Conservation (phyloP, 2,329 filamentous ascomycete species). For the Gliomastix tumulicola region DNA sequence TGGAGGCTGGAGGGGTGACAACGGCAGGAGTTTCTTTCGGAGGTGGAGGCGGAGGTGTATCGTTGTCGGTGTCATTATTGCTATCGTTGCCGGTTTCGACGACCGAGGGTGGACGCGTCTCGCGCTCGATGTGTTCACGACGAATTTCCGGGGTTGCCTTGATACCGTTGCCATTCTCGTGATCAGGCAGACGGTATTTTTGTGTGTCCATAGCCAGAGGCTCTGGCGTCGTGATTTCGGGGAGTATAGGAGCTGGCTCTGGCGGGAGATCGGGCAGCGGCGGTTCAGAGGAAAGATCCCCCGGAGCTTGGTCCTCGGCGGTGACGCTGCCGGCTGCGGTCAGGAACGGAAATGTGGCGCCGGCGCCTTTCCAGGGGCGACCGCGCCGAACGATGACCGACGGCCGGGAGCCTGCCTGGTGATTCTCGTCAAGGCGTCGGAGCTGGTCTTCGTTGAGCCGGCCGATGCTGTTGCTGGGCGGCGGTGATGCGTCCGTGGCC, state of each 20-base stretch:
- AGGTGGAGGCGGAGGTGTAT: constrained; percentile 6
- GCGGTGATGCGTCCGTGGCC: constrained; percentile 8
- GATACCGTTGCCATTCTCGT: constrained; percentile 60
- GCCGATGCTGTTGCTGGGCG: constrained; percentile 45
- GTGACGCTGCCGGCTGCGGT: neutral
- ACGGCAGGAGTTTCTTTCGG: constrained; percentile 8
- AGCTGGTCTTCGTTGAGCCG: constrained; percentile 66
- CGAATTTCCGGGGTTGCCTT: constrained; percentile 53
- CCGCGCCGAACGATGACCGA: constrained; percentile 56
- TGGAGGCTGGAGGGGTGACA: constrained; percentile 15
- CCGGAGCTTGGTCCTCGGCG: neutral
- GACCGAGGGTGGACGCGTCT: constrained; percentile 28
- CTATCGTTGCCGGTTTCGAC: constrained; percentile 19
- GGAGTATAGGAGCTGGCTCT: constrained; percentile 26
- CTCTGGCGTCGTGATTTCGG: constrained; percentile 42
- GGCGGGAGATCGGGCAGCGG: constrained; percentile 16
- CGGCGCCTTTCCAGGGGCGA: constrained; percentile 65
- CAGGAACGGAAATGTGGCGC: constrained; percentile 16
- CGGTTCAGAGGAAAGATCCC: constrained; percentile 12
- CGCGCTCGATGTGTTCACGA: constrained; percentile 50
- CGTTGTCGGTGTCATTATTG: too few relatives aligned
- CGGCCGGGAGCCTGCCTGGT: constrained; percentile 46
- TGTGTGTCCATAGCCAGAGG: constrained; percentile 61
- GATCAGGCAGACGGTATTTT: constrained; percentile 69
- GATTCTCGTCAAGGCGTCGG: constrained; percentile 60